Percentiles rank a stretch among this genome's conserved stretches.
phyloP scores from a whole-genome alignment of 2,329 filamentous ascomycete species.

The Alternaria triticimaculans region DNA sequence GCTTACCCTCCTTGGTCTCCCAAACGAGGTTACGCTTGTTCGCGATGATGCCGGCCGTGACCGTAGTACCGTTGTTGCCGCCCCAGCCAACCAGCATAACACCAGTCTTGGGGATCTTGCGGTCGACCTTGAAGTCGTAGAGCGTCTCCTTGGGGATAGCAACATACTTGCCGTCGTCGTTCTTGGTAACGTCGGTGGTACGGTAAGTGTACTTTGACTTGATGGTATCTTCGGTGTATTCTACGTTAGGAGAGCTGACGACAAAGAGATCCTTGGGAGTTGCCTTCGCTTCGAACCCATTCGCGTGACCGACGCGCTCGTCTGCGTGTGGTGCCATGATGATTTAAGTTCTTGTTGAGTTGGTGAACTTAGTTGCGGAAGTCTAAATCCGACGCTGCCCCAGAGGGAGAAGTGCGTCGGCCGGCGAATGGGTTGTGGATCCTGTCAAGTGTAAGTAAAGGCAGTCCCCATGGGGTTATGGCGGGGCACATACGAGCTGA shows the following conservation, averaged over 20 bases:
- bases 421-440: conserved; percentile 95
- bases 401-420: conserved; percentile 89
- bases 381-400: conserved; percentile 73
- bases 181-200: conserved; percentile 81
- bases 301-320: conserved; percentile 63
- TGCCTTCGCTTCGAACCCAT: conserved; percentile 56
- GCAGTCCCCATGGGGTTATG: conserved; percentile 6
- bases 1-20: conserved; percentile 91
- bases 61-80: conserved; percentile 97
- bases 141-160: conserved; percentile 86
- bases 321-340: conserved; percentile 95
- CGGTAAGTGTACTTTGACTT: conserved; percentile 95
- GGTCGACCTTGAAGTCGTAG: conserved; percentile 98
- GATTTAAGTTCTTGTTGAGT: conserved; percentile 31
- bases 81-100: conserved; percentile 98
- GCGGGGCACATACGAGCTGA: conserved; percentile 80
- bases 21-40: conserved; percentile 86
- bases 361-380: conserved; percentile 45
- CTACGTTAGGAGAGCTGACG: conserved; percentile 90
- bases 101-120: conserved; percentile 89
- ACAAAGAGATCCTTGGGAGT: conserved; percentile 72
- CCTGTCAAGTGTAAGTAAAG: conserved; percentile 57
- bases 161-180: conserved; percentile 76
- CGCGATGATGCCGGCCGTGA: conserved; percentile 95
- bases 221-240: conserved; percentile 87